phyloP scores from a whole-genome alignment of 2,329 filamentous ascomycete species.

The Penicillium expansum region DNA sequence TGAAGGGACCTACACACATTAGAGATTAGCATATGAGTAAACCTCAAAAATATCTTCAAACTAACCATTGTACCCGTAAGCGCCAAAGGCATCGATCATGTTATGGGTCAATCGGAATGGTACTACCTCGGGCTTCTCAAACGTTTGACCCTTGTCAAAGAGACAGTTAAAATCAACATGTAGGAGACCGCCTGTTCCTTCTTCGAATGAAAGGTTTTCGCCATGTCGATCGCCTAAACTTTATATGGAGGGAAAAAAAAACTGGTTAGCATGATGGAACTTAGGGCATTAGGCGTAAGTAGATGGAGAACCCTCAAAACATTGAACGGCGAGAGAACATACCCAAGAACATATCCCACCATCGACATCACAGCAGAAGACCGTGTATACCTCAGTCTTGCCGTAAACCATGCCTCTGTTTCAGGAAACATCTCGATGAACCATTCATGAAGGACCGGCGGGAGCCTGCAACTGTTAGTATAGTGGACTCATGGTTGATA shows the following conservation, averaged over 20 bases:
- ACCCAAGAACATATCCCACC: slow-evolving; percentile 86
- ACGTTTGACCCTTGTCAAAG: slow-evolving; percentile 96
- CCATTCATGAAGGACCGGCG: slow-evolving; percentile 85
- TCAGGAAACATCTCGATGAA: slow-evolving; percentile 94
- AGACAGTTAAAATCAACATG: slow-evolving; percentile 99
- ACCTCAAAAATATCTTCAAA: not conserved
- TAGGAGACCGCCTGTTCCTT: slow-evolving; percentile 88
- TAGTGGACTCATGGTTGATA: not conserved
- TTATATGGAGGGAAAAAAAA: not conserved
- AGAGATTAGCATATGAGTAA: slow-evolving; percentile 3
- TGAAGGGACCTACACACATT: slow-evolving; percentile 64
- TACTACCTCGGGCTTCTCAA: slow-evolving; percentile 89
- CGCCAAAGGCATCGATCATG: slow-evolving; percentile 96
- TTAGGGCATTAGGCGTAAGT: not conserved
- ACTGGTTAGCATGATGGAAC: not conserved
- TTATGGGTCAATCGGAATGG: slow-evolving; percentile 98
- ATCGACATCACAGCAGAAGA: slow-evolving; percentile 99
- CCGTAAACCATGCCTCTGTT: slow-evolving; percentile 86
- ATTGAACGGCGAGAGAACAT: slow-evolving; percentile 15
- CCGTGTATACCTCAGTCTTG: slow-evolving; percentile 82
- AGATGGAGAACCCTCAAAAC: not conserved
- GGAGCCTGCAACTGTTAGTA: slow-evolving; percentile 55
- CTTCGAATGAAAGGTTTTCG: slow-evolving; percentile 93
- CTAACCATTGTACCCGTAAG: slow-evolving; percentile 78
- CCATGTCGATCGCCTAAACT: slow-evolving; percentile 90